Base-by-base conservation (phyloP, 2,329 filamentous ascomycete species). In the Mycogone perniciosa region DNA sequence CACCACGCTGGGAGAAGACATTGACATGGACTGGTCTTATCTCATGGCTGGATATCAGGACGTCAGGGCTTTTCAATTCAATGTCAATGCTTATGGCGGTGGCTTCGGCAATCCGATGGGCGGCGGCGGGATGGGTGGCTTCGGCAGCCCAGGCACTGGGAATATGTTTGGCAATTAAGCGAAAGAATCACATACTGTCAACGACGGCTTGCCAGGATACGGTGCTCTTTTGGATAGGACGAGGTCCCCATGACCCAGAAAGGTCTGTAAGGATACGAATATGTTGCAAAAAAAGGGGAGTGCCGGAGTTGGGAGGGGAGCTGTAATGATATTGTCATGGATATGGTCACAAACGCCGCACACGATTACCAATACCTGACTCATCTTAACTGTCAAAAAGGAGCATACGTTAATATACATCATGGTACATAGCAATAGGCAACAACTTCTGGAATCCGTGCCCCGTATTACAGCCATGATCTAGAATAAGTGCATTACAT, bases 11-110 rank as follows among this genome's bases (percentile, higher is more conserved):
- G 59, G 59, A 10, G 60, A 64, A 11, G 68, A 69, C 8, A 55
- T 57, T 9, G 66, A 72, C 31, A 73, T 77, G 73, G 74, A 78
- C 57, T 78, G 75, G 75, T 71, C 68, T 30, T 72, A 72, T 35
- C 62, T 77, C 46, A 67, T 77, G 59, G 70, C 74, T 35, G 64
- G 66, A 26, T 73, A 73, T 50, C 62, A 63, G n/a, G 66, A 69
- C 29, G 56, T 63, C 27, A 57, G 57, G 10, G 61, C 59, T 2
- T 69, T 65, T 29, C 59, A 62, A 5, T 67, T 66, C 31, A 62
- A 59, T 11, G 54, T 54, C 27, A 65, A 68, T 46, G 57, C 56
- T 8, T 54, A 60, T 29, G 54, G 54, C 2, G 61, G 61, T 13
- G 55, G 60, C 7, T 57, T 59, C 45, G 54, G 56, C 9, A 58